A percentile compares a stretch with the other conserved stretches of the same genome.
Evolutionary conservation across 2,329 filamentous ascomycete species (phyloP).

Genomic region (Diaporthe vexans): DNA sequence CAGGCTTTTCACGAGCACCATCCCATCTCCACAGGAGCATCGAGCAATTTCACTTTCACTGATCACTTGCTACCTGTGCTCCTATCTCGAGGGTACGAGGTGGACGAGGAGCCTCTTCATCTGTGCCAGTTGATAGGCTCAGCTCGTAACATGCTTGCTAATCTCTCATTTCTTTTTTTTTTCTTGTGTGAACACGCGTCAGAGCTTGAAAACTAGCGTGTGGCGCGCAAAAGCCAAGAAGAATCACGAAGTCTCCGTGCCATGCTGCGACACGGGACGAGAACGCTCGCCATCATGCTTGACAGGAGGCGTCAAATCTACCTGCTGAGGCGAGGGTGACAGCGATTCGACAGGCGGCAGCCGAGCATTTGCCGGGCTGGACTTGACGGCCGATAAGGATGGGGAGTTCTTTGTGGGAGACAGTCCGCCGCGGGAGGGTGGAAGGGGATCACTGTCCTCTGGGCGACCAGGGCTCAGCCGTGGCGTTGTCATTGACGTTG

Average conservation of each 20-base stretch:
- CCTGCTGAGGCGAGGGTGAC: slow-evolving; percentile 69
- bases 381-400: slow-evolving; percentile 50
- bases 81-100: background rate
- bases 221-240: background rate
- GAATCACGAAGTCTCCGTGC: slow-evolving; percentile 11
- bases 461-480: slow-evolving; percentile 44
- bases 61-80: background rate
- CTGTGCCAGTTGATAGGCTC: background rate
- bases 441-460: slow-evolving; percentile 54
- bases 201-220: background rate
- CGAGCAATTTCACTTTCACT: background rate
- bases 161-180: background rate
- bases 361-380: slow-evolving; percentile 58
- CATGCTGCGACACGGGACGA: slow-evolving; percentile 36
- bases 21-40: background rate
- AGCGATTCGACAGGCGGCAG: slow-evolving; percentile 71
- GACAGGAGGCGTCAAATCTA: slow-evolving; percentile 72
- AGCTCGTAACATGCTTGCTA: background rate
- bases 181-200: background rate
- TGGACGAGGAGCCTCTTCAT: background rate
- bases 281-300: slow-evolving; percentile 59
- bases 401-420: slow-evolving; percentile 68
- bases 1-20: background rate
- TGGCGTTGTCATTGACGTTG: slow-evolving; percentile 43
- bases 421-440: slow-evolving; percentile 61